These are phyloP conservation scores for Beauveria sp. DNA, from an alignment of 2,329 filamentous ascomycete species.

Conservation along the genomic window DNA sequence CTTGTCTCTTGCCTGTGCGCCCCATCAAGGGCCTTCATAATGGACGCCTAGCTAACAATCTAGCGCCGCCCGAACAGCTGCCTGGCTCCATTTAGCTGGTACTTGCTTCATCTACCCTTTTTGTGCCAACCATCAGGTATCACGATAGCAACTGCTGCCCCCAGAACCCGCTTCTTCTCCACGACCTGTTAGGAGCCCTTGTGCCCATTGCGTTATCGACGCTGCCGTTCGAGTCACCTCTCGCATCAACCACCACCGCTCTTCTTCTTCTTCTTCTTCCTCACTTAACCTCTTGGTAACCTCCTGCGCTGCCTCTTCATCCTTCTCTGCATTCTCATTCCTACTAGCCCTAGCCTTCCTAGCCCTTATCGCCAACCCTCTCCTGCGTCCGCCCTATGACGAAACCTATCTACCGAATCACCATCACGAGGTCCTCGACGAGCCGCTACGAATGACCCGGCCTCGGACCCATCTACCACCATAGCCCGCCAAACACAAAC, in stretches of 20 bases:
- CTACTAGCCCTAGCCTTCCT: not conserved
- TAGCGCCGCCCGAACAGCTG: not conserved
- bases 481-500: not conserved
- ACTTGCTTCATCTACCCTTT: not conserved
- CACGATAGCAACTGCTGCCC: not conserved
- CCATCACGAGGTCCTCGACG: conserved; percentile 11
- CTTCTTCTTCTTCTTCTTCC: not conserved
- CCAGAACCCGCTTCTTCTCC: conserved; percentile 7
- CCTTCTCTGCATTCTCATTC: not conserved
- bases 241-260: conserved; percentile 6
- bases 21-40: not conserved
- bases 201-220: conserved; percentile 12
- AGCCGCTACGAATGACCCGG: conserved; percentile 11
- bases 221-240: conserved; percentile 10
- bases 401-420: conserved; percentile 3
- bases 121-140: not conserved
- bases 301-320: not conserved
- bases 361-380: not conserved
- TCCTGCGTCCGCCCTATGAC: conserved; percentile 9
- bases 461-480: conserved; percentile 11
- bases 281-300: not conserved
- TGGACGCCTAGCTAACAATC: not conserved
- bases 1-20: not conserved
- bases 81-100: not conserved
- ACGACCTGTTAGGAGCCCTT: conserved; percentile 1